phyloP scores from a whole-genome alignment of 495 filamentous ascomycete genomes.

The Delitschia confertaspora region DNA sequence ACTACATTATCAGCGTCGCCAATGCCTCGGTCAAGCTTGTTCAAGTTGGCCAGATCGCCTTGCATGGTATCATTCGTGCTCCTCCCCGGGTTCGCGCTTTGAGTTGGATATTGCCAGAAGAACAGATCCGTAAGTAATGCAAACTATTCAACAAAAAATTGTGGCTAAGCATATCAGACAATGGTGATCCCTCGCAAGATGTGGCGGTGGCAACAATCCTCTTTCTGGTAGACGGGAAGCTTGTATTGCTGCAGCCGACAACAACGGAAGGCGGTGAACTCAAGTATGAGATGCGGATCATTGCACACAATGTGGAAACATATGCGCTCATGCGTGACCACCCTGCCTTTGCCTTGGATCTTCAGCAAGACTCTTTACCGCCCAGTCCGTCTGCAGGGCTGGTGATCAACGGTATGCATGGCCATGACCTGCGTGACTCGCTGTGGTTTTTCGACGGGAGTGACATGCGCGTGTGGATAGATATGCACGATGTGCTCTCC shows the following conservation, averaged over 20 bases:
- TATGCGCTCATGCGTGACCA: constrained; percentile 88
- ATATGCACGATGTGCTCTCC: constrained; percentile 77
- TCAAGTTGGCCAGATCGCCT: constrained; percentile 90
- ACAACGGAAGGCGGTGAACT: constrained; percentile 64
- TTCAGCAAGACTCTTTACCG: constrained; percentile 39
- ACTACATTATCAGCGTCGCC: constrained; percentile 73
- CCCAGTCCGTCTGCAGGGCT: constrained; percentile 45
- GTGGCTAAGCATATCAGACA: constrained; percentile 38
- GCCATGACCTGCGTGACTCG: constrained; percentile 64
- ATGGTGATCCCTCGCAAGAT: constrained; percentile 93
- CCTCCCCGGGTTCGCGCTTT: constrained; percentile 85
- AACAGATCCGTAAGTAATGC: constrained; percentile 60
- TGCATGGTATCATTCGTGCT: constrained; percentile 91
- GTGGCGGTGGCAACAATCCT: constrained; percentile 89
- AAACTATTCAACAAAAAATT: background rate
- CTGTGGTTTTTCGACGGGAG: constrained; percentile 90
- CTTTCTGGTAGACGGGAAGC: constrained; percentile 90
- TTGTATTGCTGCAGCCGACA: constrained; percentile 85
- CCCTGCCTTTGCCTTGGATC: constrained; percentile 31
- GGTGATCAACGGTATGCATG: constrained; percentile 39
- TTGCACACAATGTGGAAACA: constrained; percentile 92
- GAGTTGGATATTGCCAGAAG: constrained; percentile 91
- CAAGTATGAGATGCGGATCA: constrained; percentile 96
- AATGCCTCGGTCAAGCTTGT: constrained; percentile 62
- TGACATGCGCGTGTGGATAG: constrained; percentile 73